Percentiles rank a stretch among this genome's conserved stretches.
These are phyloP conservation scores for Friedmanniomyces simplex DNA, from an alignment of 495 filamentous ascomycete genomes.

Conservation along the genomic window DNA sequence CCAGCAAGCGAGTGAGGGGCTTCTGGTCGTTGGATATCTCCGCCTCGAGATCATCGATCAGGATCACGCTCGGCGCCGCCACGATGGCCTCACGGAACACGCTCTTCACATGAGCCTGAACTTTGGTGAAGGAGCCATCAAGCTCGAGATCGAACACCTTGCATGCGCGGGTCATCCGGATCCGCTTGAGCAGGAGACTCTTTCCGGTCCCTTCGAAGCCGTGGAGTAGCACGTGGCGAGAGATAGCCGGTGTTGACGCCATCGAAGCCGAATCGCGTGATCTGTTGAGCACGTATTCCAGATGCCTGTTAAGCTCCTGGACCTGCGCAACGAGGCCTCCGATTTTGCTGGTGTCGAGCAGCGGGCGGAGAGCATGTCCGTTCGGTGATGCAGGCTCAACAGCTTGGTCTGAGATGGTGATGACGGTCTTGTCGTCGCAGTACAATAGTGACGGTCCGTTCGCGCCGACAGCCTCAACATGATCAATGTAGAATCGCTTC, in stretches of 20 bases:
- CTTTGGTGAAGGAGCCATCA: conserved; percentile 31
- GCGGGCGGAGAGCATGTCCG: background rate
- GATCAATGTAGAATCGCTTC: conserved; percentile 27
- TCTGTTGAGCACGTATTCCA: conserved; percentile 29
- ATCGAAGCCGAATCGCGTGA: background rate
- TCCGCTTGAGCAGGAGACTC: conserved; percentile 53
- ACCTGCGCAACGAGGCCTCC: conserved; percentile 56
- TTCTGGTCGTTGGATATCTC: conserved; percentile 40
- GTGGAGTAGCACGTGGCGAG: conserved; percentile 53
- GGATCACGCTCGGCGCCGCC: conserved; percentile 66
- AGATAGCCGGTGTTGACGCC: background rate
- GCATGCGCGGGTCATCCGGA: conserved; percentile 60
- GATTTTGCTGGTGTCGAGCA: conserved; percentile 36
- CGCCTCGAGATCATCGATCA: conserved; percentile 72
- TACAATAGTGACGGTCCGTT: conserved; percentile 10
- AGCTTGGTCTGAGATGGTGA: conserved; percentile 4
- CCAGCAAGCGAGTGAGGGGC: conserved; percentile 32
- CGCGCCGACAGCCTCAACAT: conserved; percentile 13
- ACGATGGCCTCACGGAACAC: conserved; percentile 61
- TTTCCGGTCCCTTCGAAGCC: conserved; percentile 81
- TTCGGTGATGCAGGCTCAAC: background rate
- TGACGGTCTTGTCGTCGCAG: conserved; percentile 17
- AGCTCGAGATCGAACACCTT: conserved; percentile 50
- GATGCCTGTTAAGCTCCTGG: conserved; percentile 53
- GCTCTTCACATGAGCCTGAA: conserved; percentile 48